These are phyloP conservation scores for Lasiodiplodia gonubiensis DNA, from an alignment of 2,329 filamentous ascomycete genomes.

Conservation along the genomic window DNA sequence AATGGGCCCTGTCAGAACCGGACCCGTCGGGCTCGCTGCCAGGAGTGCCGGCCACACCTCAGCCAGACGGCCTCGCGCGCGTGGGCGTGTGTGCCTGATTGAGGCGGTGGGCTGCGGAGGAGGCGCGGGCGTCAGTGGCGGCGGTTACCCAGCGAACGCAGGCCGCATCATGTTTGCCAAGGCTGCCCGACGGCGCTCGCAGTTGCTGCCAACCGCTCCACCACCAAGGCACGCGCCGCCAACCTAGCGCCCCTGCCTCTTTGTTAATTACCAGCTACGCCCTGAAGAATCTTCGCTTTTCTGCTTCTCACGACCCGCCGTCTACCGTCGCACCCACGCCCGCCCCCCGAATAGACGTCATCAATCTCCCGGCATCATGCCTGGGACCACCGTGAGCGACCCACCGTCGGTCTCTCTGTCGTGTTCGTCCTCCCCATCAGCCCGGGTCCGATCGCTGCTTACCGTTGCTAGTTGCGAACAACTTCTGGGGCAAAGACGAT, in stretches of 20 bases:
- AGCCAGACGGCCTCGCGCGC: slow-evolving; percentile 5
- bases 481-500: slow-evolving; percentile 99
- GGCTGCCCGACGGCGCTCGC: neutral
- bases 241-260: slow-evolving; percentile 13
- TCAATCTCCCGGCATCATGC: slow-evolving; percentile 55
- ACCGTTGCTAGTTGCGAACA: slow-evolving; percentile 80
- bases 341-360: slow-evolving; percentile 5
- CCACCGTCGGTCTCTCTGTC: slow-evolving; percentile 70
- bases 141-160: slow-evolving; percentile 27
- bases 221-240: slow-evolving; percentile 24
- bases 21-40: neutral
- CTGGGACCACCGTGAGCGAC: slow-evolving; percentile 63
- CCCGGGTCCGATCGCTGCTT: slow-evolving; percentile 35
- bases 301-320: neutral
- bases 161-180: slow-evolving; percentile 26
- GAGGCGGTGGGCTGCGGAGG: neutral
- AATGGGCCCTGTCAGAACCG: neutral
- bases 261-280: slow-evolving; percentile 25
- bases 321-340: neutral
- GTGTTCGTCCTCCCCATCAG: slow-evolving; percentile 55
- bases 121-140: slow-evolving; percentile 5
- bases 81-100: neutral
- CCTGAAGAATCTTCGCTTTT: slow-evolving; percentile 9
- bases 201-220: slow-evolving; percentile 21
- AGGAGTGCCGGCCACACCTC: neutral